Evolutionary conservation across 306 rosid genomes (phyloP).

Genomic region (Carpinus viminea): DNA sequence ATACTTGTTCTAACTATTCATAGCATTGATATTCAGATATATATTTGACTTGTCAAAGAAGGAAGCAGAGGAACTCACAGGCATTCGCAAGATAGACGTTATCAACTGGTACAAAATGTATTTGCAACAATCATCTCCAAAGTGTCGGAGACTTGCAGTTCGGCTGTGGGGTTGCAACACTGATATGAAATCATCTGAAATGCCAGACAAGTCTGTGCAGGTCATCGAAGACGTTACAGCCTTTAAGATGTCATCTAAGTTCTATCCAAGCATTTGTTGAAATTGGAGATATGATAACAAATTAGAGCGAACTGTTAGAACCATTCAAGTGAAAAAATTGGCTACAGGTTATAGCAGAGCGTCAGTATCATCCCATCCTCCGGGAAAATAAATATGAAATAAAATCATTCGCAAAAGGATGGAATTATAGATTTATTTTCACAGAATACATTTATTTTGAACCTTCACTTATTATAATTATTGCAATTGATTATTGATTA

Average conservation of each 20-base stretch:
- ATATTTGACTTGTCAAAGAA: constrained; percentile 65
- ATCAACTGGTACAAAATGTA: constrained; percentile 72
- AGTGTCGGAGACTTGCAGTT: constrained; percentile 66
- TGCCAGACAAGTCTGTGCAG: constrained; percentile 34
- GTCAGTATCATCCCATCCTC: not conserved
- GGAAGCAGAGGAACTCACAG: constrained; percentile 73
- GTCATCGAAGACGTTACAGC: constrained; percentile 55
- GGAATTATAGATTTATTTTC: constrained; percentile 3
- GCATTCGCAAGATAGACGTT: constrained; percentile 65
- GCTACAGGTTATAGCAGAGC: not conserved
- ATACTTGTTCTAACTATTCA: constrained; percentile 16
- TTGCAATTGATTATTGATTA: not conserved
- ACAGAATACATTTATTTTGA: not conserved
- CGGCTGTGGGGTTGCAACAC: constrained; percentile 95
- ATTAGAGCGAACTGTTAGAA: not conserved
- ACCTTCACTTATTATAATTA: constrained; percentile 3
- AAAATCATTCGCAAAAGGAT: not conserved
- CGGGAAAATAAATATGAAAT: not conserved
- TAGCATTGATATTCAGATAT: constrained; percentile 57
- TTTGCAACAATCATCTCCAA: constrained; percentile 64
- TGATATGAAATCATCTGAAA: constrained; percentile 52
- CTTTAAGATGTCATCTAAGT: constrained; percentile 64
- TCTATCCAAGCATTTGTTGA: constrained; percentile 65
- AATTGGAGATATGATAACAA: constrained; percentile 9
- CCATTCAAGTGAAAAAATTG: constrained; percentile 9